These are phyloP conservation scores for Lumnitzera racemosa DNA, from an alignment of 345 rosid genomes.

Conservation along the genomic window DNA sequence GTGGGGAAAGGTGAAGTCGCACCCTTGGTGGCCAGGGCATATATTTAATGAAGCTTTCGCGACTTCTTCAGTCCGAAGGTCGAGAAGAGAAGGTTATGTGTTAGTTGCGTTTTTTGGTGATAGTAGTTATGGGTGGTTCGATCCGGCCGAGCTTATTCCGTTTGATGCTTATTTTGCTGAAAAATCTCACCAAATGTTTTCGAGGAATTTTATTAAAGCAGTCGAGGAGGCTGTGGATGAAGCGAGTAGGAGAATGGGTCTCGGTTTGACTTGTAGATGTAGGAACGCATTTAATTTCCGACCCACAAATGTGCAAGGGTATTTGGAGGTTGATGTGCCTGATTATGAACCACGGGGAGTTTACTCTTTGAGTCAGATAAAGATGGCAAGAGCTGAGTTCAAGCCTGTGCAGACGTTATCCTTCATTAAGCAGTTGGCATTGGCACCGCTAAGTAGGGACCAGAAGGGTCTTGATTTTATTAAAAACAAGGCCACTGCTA, in stretches of 20 bases:
- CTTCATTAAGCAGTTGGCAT: constrained; percentile 64
- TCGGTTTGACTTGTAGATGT: constrained; percentile 85
- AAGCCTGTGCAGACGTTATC: constrained; percentile 44
- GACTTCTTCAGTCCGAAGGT: constrained; percentile 65
- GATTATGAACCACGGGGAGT: constrained; percentile 72
- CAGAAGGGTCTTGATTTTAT: constrained; percentile 34
- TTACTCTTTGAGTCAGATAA: constrained; percentile 67
- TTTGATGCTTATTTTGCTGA: constrained; percentile 60
- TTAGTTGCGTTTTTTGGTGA: constrained; percentile 97
- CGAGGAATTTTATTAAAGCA: constrained; percentile 69
- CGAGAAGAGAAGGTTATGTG: constrained; percentile 75
- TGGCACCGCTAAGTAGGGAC: constrained; percentile 41
- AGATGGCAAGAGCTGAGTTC: constrained; percentile 61
- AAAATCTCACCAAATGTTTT: constrained; percentile 59
- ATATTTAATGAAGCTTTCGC: constrained; percentile 92
- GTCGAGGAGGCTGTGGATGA: constrained; percentile 97
- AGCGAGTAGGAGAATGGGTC: constrained; percentile 66
- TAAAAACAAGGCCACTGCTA: constrained; percentile 56
- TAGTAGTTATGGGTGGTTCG: constrained; percentile 99
- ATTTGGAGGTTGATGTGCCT: constrained; percentile 79
- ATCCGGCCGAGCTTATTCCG: constrained; percentile 92
- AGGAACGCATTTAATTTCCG: constrained; percentile 71
- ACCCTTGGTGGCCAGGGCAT: constrained; percentile 99
- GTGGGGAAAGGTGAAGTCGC: constrained; percentile 99
- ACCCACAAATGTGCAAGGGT: constrained; percentile 50